A percentile compares a stretch with the other conserved stretches of the same genome.
Evolutionary conservation across 1,284 basidiomycete species (phyloP).

Genomic region (Mrakiaceae sp.): DNA sequence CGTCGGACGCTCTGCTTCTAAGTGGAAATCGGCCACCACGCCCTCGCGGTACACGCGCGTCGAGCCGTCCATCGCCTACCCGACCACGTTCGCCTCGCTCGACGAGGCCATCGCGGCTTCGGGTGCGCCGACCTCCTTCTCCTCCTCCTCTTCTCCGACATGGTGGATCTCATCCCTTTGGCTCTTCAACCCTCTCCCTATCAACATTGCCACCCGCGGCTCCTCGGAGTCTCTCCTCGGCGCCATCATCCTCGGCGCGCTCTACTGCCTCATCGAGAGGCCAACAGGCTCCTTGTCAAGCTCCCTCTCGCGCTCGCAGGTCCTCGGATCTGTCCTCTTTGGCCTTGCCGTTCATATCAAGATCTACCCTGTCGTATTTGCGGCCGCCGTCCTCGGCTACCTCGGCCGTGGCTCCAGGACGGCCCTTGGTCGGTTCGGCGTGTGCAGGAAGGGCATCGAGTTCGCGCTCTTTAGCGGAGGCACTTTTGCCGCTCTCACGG

Average conservation of each 20-base stretch:
- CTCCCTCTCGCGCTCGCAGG: slow-evolving; percentile 30
- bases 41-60: too few species aligned
- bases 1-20: slow-evolving; percentile 1
- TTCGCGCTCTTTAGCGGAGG: slow-evolving; percentile 58
- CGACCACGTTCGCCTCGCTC: neutral
- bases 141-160: slow-evolving; percentile 21
- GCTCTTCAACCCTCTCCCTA: slow-evolving; percentile 86
- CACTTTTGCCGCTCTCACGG: slow-evolving; percentile 58
- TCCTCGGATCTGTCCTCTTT: slow-evolving; percentile 51
- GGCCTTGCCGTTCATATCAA: slow-evolving; percentile 85
- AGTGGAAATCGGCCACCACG: too few species aligned
- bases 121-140: neutral
- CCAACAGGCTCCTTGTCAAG: neutral
- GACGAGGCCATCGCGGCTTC: neutral
- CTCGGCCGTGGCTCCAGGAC: slow-evolving; percentile 37
- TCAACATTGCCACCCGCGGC: slow-evolving; percentile 91
- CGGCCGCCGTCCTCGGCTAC: slow-evolving; percentile 57
- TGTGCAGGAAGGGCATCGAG: slow-evolving; percentile 33
- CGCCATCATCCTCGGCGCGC: slow-evolving; percentile 61
- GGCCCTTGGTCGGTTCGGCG: slow-evolving; percentile 31
- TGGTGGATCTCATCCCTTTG: slow-evolving; percentile 36
- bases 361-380: slow-evolving; percentile 89
- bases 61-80: too few species aligned
- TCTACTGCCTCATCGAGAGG: slow-evolving; percentile 43
- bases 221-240: slow-evolving; percentile 85